phyloP scores from a whole-genome alignment of 257 asterid species.

The Fraxinus pennsylvanica region DNA sequence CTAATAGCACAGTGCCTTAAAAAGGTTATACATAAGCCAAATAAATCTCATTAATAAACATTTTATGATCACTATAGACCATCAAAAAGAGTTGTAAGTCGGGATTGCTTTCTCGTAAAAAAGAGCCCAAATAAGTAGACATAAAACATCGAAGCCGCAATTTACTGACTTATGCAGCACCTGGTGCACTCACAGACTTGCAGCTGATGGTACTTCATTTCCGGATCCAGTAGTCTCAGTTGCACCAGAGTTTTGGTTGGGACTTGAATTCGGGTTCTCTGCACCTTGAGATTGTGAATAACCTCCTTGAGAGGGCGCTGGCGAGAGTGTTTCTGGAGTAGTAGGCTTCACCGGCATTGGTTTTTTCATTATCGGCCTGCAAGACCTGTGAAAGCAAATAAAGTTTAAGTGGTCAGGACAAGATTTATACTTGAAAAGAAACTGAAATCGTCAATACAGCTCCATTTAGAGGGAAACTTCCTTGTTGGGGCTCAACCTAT shows the following conservation, averaged over 20 bases:
- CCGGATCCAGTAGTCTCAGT: no score
- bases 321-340: slow-evolving; percentile 38
- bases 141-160: slow-evolving; percentile 27
- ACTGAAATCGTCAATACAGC: background rate
- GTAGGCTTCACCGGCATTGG: slow-evolving; percentile 48
- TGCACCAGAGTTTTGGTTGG: slow-evolving; percentile 24
- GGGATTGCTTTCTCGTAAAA: slow-evolving; percentile 16
- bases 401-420: background rate
- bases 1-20: background rate
- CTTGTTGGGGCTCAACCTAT: no score
- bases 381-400: slow-evolving; percentile 29
- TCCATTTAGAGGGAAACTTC: no score
- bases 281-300: slow-evolving; percentile 32
- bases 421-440: background rate
- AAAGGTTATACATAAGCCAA: background rate
- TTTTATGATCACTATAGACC: slow-evolving; percentile 3
- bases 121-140: background rate
- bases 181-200: no score
- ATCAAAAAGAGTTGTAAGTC: slow-evolving; percentile 4
- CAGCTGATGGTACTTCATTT: no score
- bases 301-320: slow-evolving; percentile 33
- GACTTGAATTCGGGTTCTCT: slow-evolving; percentile 9
- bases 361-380: slow-evolving; percentile 50
- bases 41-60: slow-evolving; percentile 9
- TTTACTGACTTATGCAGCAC: slow-evolving; percentile 2